These are phyloP conservation scores for Hyphopichia khmerensis DNA, from an alignment of 1,139 yeast genomes.

Conservation along the genomic window DNA sequence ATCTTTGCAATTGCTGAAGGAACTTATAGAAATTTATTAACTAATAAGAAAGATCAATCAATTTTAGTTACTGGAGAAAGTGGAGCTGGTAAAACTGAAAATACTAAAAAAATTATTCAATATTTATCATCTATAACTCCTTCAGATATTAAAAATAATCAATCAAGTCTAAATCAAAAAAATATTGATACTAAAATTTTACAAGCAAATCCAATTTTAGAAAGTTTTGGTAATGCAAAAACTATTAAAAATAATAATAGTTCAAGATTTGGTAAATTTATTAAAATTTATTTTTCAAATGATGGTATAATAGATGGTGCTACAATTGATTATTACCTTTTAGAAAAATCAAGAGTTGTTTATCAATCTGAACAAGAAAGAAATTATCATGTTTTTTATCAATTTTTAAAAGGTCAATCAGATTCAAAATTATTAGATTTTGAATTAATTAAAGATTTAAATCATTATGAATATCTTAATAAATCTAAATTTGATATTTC, in stretches of 20 bases:
- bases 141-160: slow-evolving; percentile 6
- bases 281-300: slow-evolving; percentile 73
- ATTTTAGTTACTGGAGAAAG: slow-evolving; percentile 97
- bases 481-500: slow-evolving; percentile 54
- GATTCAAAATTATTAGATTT: slow-evolving; percentile 48
- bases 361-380: slow-evolving; percentile 74
- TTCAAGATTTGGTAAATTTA: slow-evolving; percentile 95
- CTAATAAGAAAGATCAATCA: slow-evolving; percentile 76
- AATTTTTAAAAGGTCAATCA: slow-evolving; percentile 69
- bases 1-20: slow-evolving; percentile 89
- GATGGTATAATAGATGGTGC: slow-evolving; percentile 80
- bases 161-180: slow-evolving; percentile 8
- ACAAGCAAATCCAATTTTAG: slow-evolving; percentile 93
- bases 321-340: slow-evolving; percentile 87
- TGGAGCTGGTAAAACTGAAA: slow-evolving; percentile 98
- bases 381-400: slow-evolving; percentile 92
- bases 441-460: slow-evolving; percentile 44
- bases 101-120: slow-evolving; percentile 93
- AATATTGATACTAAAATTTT: slow-evolving; percentile 79
- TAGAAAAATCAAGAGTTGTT: slow-evolving; percentile 94
- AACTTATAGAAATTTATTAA: slow-evolving; percentile 75
- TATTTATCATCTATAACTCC: slow-evolving; percentile 77
- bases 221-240: slow-evolving; percentile 96
- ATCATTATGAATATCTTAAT: slow-evolving; percentile 58
- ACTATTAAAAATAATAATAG: slow-evolving; percentile 93